These are phyloP conservation scores for Cucurbita argyrosperma DNA, from an alignment of 306 rosid species.

Conservation along the genomic window DNA sequence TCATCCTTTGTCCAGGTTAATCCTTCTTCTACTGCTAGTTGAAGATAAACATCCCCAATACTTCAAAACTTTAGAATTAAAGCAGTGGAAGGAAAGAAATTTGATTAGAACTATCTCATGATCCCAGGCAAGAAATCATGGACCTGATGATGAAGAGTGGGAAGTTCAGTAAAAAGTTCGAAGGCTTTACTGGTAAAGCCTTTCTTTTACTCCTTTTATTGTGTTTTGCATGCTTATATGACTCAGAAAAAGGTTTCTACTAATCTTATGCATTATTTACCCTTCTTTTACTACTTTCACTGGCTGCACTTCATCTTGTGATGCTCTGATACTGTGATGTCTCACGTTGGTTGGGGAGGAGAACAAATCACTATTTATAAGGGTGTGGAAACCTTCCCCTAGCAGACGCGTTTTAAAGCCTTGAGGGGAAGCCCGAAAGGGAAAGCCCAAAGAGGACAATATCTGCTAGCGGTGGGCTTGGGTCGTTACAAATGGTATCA, in stretches of 20 bases:
- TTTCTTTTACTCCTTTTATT: neutral
- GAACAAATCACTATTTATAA: too few species aligned
- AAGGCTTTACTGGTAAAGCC: slow-evolving; percentile 56
- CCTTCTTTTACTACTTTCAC: too few species aligned
- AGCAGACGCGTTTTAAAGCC: too few species aligned
- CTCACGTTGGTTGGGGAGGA: too few species aligned
- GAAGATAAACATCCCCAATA: neutral
- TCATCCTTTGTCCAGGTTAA: slow-evolving; percentile 87
- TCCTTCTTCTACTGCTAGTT: neutral
- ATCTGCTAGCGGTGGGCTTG: too few species aligned
- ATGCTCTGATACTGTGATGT: neutral
- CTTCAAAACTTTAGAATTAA: neutral
- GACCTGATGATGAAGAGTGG: slow-evolving; percentile 68
- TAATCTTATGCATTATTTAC: neutral
- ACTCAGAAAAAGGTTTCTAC: neutral
- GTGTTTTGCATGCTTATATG: neutral
- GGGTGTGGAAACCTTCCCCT: too few species aligned
- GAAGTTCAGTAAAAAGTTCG: slow-evolving; percentile 58
- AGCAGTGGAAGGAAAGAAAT: neutral
- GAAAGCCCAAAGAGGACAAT: too few species aligned
- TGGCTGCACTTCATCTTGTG: neutral
- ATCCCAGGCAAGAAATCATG: slow-evolving; percentile 89
- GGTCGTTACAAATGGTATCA: too few species aligned
- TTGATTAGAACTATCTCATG: neutral
- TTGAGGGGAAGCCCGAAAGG: too few species aligned